Evolutionary conservation across 2,329 filamentous ascomycete species (phyloP).

Genomic region (Colletotrichum sp.): DNA sequence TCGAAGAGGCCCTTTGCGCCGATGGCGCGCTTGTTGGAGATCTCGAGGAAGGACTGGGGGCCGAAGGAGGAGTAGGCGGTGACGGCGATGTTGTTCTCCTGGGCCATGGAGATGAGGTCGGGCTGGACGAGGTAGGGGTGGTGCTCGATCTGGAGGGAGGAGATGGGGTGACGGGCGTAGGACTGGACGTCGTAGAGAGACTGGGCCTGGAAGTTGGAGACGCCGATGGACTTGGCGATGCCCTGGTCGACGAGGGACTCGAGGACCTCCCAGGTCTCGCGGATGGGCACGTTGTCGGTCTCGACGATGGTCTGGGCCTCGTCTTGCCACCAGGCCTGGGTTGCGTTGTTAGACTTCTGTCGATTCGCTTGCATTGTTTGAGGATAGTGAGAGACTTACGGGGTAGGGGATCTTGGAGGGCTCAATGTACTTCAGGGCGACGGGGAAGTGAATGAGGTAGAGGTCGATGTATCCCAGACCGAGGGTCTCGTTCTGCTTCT

Average conservation of each 20-base stretch:
- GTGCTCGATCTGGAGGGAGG: constrained; percentile 70
- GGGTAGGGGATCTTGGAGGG: constrained; percentile 44
- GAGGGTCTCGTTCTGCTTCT: constrained; percentile 66
- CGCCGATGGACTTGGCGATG: constrained; percentile 62
- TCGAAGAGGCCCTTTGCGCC: constrained; percentile 34
- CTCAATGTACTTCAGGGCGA: constrained; percentile 48
- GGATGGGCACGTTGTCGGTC: constrained; percentile 37
- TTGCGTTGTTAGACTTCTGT: background rate
- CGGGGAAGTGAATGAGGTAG: constrained; percentile 70
- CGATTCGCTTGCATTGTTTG: accelerated
- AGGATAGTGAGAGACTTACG: constrained; percentile 10
- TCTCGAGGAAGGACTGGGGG: constrained; percentile 49
- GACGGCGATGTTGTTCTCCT: constrained; percentile 61
- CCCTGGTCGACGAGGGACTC: constrained; percentile 55
- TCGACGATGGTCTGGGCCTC: constrained; percentile 45
- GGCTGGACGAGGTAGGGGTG: constrained; percentile 71
- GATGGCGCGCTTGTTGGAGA: constrained; percentile 30
- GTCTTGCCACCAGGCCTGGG: constrained; percentile 39
- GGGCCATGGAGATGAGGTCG: constrained; percentile 59
- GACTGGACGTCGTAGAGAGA: constrained; percentile 65
- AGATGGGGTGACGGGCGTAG: constrained; percentile 59
- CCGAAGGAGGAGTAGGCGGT: constrained; percentile 73
- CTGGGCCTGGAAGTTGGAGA: constrained; percentile 65
- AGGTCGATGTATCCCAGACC: constrained; percentile 72
- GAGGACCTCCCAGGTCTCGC: constrained; percentile 68